Conservation (phyloP, 2,329 filamentous ascomycete genomes). For the Colletotrichum tabaci region DNA sequence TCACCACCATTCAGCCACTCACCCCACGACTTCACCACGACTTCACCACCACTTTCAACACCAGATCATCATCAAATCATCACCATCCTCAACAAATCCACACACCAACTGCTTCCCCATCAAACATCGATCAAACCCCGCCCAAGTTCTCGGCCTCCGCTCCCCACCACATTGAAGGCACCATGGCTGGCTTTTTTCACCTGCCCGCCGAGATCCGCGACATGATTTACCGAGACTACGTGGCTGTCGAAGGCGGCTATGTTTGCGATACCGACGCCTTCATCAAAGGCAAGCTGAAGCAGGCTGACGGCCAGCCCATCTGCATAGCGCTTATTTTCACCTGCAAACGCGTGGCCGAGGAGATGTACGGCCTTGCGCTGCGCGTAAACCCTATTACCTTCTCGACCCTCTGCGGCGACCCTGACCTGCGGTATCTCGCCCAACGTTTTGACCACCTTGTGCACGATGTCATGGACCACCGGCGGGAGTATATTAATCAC, state of each 20-base stretch:
- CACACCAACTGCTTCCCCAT: too few relatives aligned
- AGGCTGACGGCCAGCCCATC: not conserved
- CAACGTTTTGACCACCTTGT: not conserved
- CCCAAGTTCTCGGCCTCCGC: too few relatives aligned
- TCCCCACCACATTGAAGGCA: not conserved
- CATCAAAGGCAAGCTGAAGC: not conserved
- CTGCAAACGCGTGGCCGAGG: not conserved
- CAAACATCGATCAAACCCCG: too few relatives aligned
- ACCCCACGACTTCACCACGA: too few relatives aligned
- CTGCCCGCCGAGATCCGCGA: not conserved
- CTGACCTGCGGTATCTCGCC: too few relatives aligned
- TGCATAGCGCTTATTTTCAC: constrained; percentile 8
- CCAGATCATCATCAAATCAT: too few relatives aligned
- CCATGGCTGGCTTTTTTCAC: not conserved
- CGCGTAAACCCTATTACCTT: constrained; percentile 18
- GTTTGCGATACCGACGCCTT: not conserved
- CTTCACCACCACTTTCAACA: too few relatives aligned
- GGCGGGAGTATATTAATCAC: not conserved
- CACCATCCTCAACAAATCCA: too few relatives aligned
- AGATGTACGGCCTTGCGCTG: constrained; percentile 24
- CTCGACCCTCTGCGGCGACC: not conserved
- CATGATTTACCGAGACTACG: not conserved
- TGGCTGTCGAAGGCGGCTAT: constrained; percentile 3
- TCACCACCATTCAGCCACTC: too few relatives aligned
- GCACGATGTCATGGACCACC: not conserved